Base-by-base conservation (phyloP, 2,329 filamentous ascomycete genomes). In the Fusarium agapanthi region DNA sequence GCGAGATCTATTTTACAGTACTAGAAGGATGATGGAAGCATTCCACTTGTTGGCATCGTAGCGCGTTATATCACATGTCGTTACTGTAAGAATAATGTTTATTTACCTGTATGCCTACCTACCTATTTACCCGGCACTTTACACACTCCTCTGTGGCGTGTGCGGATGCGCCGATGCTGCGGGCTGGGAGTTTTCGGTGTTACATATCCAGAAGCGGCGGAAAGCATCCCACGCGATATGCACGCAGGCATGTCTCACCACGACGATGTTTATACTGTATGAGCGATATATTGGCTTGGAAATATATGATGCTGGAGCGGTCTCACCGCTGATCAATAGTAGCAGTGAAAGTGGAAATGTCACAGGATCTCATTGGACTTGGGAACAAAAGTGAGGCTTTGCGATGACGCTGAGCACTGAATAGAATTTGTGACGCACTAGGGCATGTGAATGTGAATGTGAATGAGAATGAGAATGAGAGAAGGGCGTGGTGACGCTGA, bases 211-310 rank as follows among this genome's bases (percentile, higher is more conserved):
- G 35, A 47, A 30, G 28, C 22, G 15, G 34, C 30, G 30, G 16
- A 54, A 62, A 73, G 37, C 40, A 67, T 73, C 30, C 61, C 65
- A 72, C 53, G 56, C 61, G 51, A 47, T 37, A 55, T 55, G 55
- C 34, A 32, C 37, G 50, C 35, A 43, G 10, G n/a, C 41, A 53
- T 73, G 56, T 70, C 69, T 70, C 55, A 55, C 43, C 47, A 73
- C 47, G 37, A 43, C 34, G 37, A 54, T 24, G 34, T n/a, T 40
- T 9, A 38, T 54, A 22, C 47, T 45, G n/a, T 40, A 55, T 34
- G 20, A 60, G 44, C 40, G 40, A 65, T 72, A 55, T 44, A 60
- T 40, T 20, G 28, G 53, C 53, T 48, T 34, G 13, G 35, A 38
- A 15, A 34, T 34, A 5, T 34, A 20, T 28, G 43, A 47, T 24